Evolutionary conservation across 176 grass and related monocot genomes (phyloP).

Genomic region (Microstegium vimineum): DNA sequence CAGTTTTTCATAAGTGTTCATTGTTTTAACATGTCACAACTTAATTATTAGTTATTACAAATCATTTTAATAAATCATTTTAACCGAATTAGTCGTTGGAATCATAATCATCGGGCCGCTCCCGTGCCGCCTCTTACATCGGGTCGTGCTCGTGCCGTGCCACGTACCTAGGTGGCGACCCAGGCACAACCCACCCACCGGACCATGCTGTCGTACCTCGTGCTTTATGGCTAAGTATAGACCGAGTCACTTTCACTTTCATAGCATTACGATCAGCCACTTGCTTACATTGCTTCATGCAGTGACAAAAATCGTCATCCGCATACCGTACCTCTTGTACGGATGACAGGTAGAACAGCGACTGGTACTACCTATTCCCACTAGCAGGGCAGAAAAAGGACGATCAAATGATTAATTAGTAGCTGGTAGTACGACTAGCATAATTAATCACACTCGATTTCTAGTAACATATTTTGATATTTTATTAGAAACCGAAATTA

Average conservation of each 20-base stretch:
- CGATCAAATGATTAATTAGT: background rate
- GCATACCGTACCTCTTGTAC: background rate
- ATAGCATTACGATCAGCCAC: background rate
- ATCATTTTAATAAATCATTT: too few species aligned
- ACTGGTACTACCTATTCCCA: background rate
- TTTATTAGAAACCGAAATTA: constrained; percentile 14
- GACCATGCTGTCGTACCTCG: too few species aligned
- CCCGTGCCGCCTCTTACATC: too few species aligned
- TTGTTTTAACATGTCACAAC: too few species aligned
- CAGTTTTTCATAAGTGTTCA: too few species aligned
- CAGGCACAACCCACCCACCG: too few species aligned
- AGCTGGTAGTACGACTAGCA: background rate
- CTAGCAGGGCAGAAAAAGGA: background rate
- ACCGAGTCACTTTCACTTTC: background rate
- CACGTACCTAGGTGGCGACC: too few species aligned
- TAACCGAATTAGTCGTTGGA: too few species aligned
- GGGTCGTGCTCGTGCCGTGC: too few species aligned
- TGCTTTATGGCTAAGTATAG: too few species aligned
- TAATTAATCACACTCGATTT: background rate
- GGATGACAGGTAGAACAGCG: background rate
- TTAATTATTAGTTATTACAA: too few species aligned
- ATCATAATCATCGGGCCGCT: too few species aligned
- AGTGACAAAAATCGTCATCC: background rate
- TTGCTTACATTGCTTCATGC: background rate
- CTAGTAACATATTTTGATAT: background rate